Conservation (phyloP, 345 rosid genomes). For the Mercurialis annua region DNA sequence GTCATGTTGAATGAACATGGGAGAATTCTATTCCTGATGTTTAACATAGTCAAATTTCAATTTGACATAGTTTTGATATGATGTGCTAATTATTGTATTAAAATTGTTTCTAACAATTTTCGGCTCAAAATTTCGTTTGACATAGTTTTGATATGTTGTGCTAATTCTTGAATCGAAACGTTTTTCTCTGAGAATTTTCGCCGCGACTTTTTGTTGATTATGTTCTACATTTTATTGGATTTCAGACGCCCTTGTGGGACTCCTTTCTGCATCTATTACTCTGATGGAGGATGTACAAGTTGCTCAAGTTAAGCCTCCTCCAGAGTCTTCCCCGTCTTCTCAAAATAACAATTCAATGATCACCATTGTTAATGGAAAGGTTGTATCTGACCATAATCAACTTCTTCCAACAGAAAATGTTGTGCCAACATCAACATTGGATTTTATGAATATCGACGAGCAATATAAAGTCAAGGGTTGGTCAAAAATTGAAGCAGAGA, state of each 20-base stretch:
- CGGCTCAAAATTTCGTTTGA: too few species aligned
- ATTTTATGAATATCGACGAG: conserved; percentile 15
- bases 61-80: too few species aligned
- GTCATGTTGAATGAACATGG: too few species aligned
- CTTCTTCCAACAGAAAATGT: conserved; percentile 14
- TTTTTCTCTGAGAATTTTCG: not conserved
- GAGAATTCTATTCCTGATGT: too few species aligned
- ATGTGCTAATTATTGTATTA: not conserved
- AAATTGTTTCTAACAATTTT: too few species aligned
- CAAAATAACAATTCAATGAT: conserved; percentile 15
- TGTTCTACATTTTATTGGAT: conserved; percentile 7
- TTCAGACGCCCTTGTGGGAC: conserved; percentile 25
- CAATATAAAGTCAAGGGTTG: conserved; percentile 14
- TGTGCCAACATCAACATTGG: conserved; percentile 23
- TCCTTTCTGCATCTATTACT: conserved; percentile 14
- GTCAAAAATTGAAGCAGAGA: conserved; percentile 17
- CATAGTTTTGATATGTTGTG: too few species aligned
- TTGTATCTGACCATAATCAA: conserved; percentile 26
- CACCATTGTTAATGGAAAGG: conserved; percentile 19
- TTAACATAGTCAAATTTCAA: too few species aligned
- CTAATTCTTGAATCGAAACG: too few species aligned
- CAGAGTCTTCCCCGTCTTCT: conserved; percentile 20
- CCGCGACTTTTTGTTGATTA: not conserved
- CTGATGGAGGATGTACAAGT: conserved; percentile 48
- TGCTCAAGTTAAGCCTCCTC: conserved; percentile 29